Percentiles rank a stretch among this genome's conserved stretches.
phyloP scores from a whole-genome alignment of 2,329 filamentous ascomycete genomes.

The Ophiostoma sp. region DNA sequence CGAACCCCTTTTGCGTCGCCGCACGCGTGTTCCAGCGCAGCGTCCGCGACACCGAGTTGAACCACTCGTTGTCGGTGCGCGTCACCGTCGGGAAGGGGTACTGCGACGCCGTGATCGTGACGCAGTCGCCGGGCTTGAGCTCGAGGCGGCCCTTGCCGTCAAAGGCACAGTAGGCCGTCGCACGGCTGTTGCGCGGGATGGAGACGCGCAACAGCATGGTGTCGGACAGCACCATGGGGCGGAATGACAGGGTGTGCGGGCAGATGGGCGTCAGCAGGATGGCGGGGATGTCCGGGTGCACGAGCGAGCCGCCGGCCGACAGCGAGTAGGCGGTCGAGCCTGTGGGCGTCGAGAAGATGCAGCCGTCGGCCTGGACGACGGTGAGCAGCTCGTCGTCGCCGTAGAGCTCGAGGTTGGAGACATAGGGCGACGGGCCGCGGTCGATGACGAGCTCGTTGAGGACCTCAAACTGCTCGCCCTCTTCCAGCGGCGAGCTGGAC shows the following conservation, averaged over 20 bases:
- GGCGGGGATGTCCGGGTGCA: constrained; percentile 93
- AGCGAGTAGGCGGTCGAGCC: constrained; percentile 89
- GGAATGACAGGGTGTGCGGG: constrained; percentile 92
- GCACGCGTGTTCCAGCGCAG: constrained; percentile 93
- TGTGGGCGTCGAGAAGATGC: constrained; percentile 95
- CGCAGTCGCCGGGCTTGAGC: constrained; percentile 85
- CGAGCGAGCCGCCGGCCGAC: constrained; percentile 88
- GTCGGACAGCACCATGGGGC: constrained; percentile 95
- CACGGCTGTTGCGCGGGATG: constrained; percentile 76
- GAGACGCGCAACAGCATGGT: constrained; percentile 86
- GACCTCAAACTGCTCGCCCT: constrained; percentile 95
- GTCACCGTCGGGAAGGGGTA: constrained; percentile 97
- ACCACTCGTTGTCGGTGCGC: constrained; percentile 87
- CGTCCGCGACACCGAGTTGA: constrained; percentile 87
- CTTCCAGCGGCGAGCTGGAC: constrained; percentile 54
- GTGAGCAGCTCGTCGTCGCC: constrained; percentile 93
- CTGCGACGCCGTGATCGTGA: constrained; percentile 91
- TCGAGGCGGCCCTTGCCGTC: constrained; percentile 96
- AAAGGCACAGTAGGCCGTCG: constrained; percentile 93
- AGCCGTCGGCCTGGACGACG: constrained; percentile 92
- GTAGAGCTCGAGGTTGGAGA: constrained; percentile 93
- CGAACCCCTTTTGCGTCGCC: constrained; percentile 87
- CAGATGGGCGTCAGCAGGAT: constrained; percentile 97
- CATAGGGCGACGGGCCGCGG: constrained; percentile 90
- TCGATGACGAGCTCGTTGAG: constrained; percentile 98